Conservation (phyloP, 768 basidiomycete species). For the Rhodotorula taiwanensis region DNA sequence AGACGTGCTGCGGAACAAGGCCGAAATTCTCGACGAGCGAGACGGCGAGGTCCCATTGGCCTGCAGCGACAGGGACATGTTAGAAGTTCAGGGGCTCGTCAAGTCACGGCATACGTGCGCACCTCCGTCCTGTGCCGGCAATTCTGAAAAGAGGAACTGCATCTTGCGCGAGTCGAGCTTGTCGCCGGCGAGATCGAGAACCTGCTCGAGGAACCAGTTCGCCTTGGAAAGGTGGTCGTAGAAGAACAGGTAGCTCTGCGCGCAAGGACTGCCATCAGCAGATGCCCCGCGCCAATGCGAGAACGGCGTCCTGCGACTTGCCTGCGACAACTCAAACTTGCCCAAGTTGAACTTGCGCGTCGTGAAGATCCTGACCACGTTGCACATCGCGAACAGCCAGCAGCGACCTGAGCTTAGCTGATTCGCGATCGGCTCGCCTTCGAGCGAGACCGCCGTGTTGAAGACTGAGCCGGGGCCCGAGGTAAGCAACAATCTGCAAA, state of each 20-base stretch:
- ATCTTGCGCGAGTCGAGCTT: constrained; percentile 63
- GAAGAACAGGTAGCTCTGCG: constrained; percentile 70
- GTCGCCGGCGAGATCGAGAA: constrained; percentile 63
- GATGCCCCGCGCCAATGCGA: neutral
- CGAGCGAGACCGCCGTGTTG: neutral
- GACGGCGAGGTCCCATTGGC: constrained; percentile 13
- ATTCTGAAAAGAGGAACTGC: constrained; percentile 52
- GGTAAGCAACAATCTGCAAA: neutral
- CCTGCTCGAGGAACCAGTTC: constrained; percentile 84
- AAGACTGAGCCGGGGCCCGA: constrained; percentile 3
- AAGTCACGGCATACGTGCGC: neutral
- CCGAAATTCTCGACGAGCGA: constrained; percentile 54
- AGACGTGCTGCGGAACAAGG: constrained; percentile 25
- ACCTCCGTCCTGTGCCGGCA: constrained; percentile 73
- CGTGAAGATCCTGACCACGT: constrained; percentile 12
- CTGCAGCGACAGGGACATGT: neutral
- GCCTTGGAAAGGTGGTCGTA: constrained; percentile 57
- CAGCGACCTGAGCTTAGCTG: constrained; percentile 22
- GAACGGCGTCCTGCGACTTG: constrained; percentile 50
- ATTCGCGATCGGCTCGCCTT: constrained; percentile 21
- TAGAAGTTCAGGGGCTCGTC: too few species aligned
- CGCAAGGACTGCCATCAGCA: too few species aligned
- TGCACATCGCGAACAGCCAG: constrained; percentile 20
- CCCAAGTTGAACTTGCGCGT: constrained; percentile 60
- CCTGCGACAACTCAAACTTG: constrained; percentile 72